phyloP scores from a whole-genome alignment of 1,284 basidiomycete genomes.

The Ustilago esculenta region DNA sequence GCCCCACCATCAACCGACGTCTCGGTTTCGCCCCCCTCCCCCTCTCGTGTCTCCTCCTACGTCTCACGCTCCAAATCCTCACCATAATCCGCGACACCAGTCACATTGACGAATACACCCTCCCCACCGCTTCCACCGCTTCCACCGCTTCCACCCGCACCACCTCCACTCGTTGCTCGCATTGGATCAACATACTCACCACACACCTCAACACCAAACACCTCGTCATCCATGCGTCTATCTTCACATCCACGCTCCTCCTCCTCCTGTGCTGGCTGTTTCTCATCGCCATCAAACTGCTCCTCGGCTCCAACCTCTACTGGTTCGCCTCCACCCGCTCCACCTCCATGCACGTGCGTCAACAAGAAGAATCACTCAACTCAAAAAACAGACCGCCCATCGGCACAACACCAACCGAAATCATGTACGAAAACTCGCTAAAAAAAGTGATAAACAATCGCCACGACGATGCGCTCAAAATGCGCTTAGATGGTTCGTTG shows the following conservation, averaged over 20 bases:
- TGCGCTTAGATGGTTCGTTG: constrained; percentile 55
- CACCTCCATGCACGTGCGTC: constrained; percentile 54
- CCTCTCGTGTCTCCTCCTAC: constrained; percentile 86
- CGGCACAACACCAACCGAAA: constrained; percentile 57
- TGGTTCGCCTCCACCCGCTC: constrained; percentile 60
- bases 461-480: constrained; percentile 55
- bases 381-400: constrained; percentile 57
- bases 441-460: constrained; percentile 46
- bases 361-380: constrained; percentile 62
- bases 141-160: too few species aligned
- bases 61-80: constrained; percentile 83
- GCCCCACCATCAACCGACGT: constrained; percentile 89
- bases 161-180: constrained; percentile 32
- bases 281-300: constrained; percentile 61
- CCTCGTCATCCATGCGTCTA: constrained; percentile 33
- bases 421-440: constrained; percentile 53
- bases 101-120: constrained; percentile 68
- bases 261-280: constrained; percentile 53
- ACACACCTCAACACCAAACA: constrained; percentile 36
- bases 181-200: too few species aligned
- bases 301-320: constrained; percentile 61
- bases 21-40: constrained; percentile 94
- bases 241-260: constrained; percentile 48
- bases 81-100: constrained; percentile 72
- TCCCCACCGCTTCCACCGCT: too few species aligned